phyloP scores from a whole-genome alignment of 805 yeast species.

The Candida montana region DNA sequence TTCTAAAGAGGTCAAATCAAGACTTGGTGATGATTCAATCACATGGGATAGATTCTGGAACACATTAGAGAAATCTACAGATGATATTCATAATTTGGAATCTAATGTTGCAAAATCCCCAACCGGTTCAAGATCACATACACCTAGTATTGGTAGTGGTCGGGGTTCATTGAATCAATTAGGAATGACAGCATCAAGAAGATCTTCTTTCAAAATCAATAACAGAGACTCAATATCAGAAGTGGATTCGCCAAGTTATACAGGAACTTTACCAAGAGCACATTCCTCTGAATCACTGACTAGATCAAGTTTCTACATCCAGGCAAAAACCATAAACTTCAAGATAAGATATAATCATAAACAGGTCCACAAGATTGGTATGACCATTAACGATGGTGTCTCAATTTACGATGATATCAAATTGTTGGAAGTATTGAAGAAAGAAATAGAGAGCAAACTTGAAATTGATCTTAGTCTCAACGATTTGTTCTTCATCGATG shows the following conservation, averaged over 20 bases:
- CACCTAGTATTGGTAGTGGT: conserved; percentile 17
- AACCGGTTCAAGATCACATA: conserved; percentile 19
- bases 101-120: conserved; percentile 22
- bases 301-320: conserved; percentile 19
- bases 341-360: conserved; percentile 14
- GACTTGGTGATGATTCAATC: conserved; percentile 20
- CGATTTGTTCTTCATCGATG: conserved; percentile 34
- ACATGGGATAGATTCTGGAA: conserved; percentile 31
- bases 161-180: conserved; percentile 18
- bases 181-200: conserved; percentile 16
- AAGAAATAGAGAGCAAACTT: conserved; percentile 22
- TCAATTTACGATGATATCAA: conserved; percentile 19
- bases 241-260: background rate
- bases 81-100: conserved; percentile 23
- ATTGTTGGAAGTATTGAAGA: conserved; percentile 19
- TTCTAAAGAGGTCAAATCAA: conserved; percentile 19
- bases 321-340: conserved; percentile 17
- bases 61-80: conserved; percentile 26
- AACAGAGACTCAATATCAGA: conserved; percentile 9
- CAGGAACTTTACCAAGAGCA: conserved; percentile 9
- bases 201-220: conserved; percentile 15
- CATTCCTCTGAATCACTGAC: conserved; percentile 21
- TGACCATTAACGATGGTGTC: conserved; percentile 19
- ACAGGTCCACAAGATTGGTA: conserved; percentile 19
- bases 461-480: conserved; percentile 15